phyloP scores from a whole-genome alignment of 345 rosid species.

The Pistacia vera region DNA sequence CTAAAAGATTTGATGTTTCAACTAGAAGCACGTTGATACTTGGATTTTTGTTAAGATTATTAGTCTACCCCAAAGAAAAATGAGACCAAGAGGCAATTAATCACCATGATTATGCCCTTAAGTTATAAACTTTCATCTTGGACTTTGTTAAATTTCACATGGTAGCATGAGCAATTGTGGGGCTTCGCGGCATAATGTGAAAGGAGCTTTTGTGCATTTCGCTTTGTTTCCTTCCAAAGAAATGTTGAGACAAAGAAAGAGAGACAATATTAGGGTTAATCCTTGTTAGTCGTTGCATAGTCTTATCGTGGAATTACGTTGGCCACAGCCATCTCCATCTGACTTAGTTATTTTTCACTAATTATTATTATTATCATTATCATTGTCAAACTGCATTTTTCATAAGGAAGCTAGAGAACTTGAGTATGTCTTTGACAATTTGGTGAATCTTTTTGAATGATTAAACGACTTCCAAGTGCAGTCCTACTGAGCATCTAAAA shows the following conservation, averaged over 20 bases:
- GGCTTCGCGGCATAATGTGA: constrained; percentile 11
- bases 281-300: constrained; percentile 3
- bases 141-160: constrained; percentile 30
- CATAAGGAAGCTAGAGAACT: constrained; percentile 19
- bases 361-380: constrained; percentile 7
- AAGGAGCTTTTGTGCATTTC: not conserved
- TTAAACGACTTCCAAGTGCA: constrained; percentile 7
- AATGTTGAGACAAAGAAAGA: not conserved
- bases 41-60: not conserved
- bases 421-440: constrained; percentile 25
- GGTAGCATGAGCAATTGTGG: constrained; percentile 11
- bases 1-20: not conserved
- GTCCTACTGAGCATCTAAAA: constrained; percentile 17
- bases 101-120: constrained; percentile 14
- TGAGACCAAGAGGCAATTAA: constrained; percentile 1
- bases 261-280: not conserved
- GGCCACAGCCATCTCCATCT: not conserved
- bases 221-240: not conserved
- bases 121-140: constrained; percentile 11
- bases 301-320: constrained; percentile 6
- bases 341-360: not conserved
- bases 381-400: not conserved
- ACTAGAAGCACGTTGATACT: no score
- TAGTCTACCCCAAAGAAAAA: not conserved
- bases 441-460: not conserved